Evolutionary conservation across 331 rosid genomes (phyloP).

Genomic region (Telfairia occidentalis): DNA sequence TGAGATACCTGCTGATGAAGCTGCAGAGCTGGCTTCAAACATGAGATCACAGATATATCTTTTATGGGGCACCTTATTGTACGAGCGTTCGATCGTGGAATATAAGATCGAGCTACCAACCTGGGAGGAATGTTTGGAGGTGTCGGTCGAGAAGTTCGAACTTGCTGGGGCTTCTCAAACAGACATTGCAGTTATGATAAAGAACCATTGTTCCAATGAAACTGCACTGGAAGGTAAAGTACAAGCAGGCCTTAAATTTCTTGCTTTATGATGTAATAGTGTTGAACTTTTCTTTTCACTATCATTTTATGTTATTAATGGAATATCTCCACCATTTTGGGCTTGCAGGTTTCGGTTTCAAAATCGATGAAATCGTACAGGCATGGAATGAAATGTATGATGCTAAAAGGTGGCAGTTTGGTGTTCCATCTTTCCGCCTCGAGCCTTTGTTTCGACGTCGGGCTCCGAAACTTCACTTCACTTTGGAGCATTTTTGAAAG

Average conservation of each 20-base stretch:
- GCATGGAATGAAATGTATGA: conserved; percentile 99
- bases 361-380: conserved; percentile 86
- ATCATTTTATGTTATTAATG: not conserved
- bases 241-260: not conserved
- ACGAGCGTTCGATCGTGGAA: conserved; percentile 84
- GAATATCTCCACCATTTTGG: conserved; percentile 11
- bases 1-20: conserved; percentile 60
- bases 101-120: conserved; percentile 68
- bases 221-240: conserved; percentile 73
- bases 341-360: conserved; percentile 65
- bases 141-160: conserved; percentile 85
- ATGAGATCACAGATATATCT: conserved; percentile 75
- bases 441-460: conserved; percentile 95
- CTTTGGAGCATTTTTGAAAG: conserved; percentile 53
- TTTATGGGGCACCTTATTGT: conserved; percentile 83
- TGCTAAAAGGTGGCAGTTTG: conserved; percentile 90
- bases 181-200: conserved; percentile 87
- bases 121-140: conserved; percentile 96
- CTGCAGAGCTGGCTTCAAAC: conserved; percentile 57
- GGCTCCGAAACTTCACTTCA: conserved; percentile 68
- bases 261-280: not conserved
- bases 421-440: conserved; percentile 81
- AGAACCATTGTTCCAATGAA: conserved; percentile 68
- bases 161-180: conserved; percentile 88
- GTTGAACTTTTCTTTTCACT: conserved; percentile 1